phyloP scores from a whole-genome alignment of 352 stramenopile species.

The Pythium plurisporium region DNA sequence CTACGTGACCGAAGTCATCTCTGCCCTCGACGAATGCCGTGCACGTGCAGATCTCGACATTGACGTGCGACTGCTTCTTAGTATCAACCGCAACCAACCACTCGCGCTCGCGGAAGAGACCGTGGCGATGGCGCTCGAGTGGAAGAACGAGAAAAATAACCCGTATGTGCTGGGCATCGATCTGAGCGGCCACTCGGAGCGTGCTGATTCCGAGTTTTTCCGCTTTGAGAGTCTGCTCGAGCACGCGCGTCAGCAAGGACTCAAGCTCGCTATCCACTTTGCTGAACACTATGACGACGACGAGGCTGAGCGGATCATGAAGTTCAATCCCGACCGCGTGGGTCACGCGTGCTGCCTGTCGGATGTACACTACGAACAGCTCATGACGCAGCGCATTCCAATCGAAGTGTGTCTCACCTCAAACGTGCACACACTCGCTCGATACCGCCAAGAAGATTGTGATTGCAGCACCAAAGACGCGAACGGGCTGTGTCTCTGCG shows the following conservation, averaged over 20 bases:
- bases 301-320: slow-evolving; percentile 78
- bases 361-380: slow-evolving; percentile 58
- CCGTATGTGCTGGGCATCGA: slow-evolving; percentile 81
- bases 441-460: slow-evolving; percentile 43
- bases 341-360: slow-evolving; percentile 89
- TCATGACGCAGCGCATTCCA: slow-evolving; percentile 71
- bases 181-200: slow-evolving; percentile 80
- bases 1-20: slow-evolving; percentile 70
- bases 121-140: slow-evolving; percentile 50
- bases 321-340: slow-evolving; percentile 88
- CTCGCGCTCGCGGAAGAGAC: slow-evolving; percentile 62
- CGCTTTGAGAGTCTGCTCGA: slow-evolving; percentile 79
- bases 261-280: slow-evolving; percentile 91
- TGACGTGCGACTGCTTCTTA: slow-evolving; percentile 70
- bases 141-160: slow-evolving; percentile 40
- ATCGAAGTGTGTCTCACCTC: slow-evolving; percentile 93
- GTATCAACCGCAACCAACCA: slow-evolving; percentile 75
- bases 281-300: slow-evolving; percentile 86
- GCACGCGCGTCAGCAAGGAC: slow-evolving; percentile 52
- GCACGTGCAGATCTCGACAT: slow-evolving; percentile 58
- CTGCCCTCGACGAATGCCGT: slow-evolving; percentile 58
- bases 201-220: slow-evolving; percentile 75
- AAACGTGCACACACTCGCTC: slow-evolving; percentile 91
- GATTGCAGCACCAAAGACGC: slow-evolving; percentile 37
- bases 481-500: slow-evolving; percentile 48